Evolutionary conservation across 805 yeast species (phyloP).

Genomic region (Ascoidea tarda): DNA sequence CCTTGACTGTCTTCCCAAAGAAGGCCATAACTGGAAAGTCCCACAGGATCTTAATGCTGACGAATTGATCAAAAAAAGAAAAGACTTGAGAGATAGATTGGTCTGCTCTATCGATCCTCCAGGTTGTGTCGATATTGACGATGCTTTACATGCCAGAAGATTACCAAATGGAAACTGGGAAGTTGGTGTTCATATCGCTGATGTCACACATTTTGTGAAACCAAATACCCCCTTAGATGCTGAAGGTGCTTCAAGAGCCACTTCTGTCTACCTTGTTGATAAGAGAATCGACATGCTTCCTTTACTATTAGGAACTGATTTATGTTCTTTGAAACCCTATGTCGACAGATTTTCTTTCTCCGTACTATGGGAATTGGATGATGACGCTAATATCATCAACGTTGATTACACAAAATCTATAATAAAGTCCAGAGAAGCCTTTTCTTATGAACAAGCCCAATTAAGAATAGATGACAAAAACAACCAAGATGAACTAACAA

Average conservation of each 20-base stretch:
- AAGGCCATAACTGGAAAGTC: constrained; percentile 89
- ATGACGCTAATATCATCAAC: constrained; percentile 69
- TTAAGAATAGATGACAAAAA: constrained; percentile 67
- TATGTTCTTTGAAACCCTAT: constrained; percentile 89
- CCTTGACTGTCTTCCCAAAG: constrained; percentile 79
- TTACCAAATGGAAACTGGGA: constrained; percentile 91
- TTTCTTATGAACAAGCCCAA: constrained; percentile 90
- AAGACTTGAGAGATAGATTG: constrained; percentile 75
- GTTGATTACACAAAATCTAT: constrained; percentile 77
- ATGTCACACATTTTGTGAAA: constrained; percentile 93
- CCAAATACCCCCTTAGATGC: constrained; percentile 83
- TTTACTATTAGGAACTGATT: constrained; percentile 82
- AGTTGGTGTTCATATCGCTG: constrained; percentile 98
- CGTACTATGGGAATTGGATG: constrained; percentile 89
- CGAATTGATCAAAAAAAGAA: constrained; percentile 40
- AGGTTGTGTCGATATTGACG: constrained; percentile 96
- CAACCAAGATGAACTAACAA: constrained; percentile 72
- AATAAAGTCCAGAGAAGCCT: constrained; percentile 85
- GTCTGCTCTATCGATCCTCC: constrained; percentile 98
- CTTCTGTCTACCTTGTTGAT: constrained; percentile 93
- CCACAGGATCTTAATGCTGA: constrained; percentile 46
- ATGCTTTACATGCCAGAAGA: constrained; percentile 79
- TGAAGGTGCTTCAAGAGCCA: constrained; percentile 96
- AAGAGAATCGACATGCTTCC: constrained; percentile 99
- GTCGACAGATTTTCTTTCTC: constrained; percentile 95